These are phyloP conservation scores for Cantharellus anzutake DNA, from an alignment of 768 basidiomycete genomes.

Conservation along the genomic window DNA sequence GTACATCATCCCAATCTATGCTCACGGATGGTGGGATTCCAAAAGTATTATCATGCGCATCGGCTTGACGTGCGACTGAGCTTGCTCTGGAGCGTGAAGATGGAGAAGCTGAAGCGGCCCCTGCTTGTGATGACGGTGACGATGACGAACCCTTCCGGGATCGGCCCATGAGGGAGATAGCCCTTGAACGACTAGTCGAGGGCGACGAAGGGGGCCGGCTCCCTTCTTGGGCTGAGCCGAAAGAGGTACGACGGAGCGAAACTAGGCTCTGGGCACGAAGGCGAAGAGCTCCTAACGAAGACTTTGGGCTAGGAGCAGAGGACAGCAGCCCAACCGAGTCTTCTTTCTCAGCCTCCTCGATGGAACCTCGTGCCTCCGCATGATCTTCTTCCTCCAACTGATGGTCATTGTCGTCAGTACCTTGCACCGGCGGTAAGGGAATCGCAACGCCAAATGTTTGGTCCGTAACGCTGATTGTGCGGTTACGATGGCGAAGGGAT, in stretches of 20 bases:
- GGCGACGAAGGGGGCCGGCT: background rate
- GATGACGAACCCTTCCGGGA: background rate
- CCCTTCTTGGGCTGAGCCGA: background rate
- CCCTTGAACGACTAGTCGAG: background rate
- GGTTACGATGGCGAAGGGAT: slow-evolving; percentile 1
- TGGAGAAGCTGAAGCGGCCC: background rate
- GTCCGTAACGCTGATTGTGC: slow-evolving; percentile 3
- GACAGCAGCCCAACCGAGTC: slow-evolving; percentile 9
- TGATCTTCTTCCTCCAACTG: slow-evolving; percentile 2
- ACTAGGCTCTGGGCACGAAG: background rate
- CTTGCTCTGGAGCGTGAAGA: background rate
- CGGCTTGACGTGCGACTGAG: background rate
- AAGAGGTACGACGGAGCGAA: background rate
- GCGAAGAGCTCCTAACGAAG: background rate
- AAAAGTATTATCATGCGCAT: background rate
- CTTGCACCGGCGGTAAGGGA: slow-evolving; percentile 3
- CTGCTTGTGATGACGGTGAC: background rate
- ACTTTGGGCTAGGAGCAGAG: background rate
- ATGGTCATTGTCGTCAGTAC: background rate
- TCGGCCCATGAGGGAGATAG: background rate
- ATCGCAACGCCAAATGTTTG: background rate
- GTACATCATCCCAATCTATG: background rate
- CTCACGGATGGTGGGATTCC: background rate
- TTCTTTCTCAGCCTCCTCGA: slow-evolving; percentile 8
- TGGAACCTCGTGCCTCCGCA: slow-evolving; percentile 2